Percentiles rank a stretch among this genome's conserved stretches.
phyloP scores from a whole-genome alignment of 2,329 filamentous ascomycete species.

The Beauveria sp. region DNA sequence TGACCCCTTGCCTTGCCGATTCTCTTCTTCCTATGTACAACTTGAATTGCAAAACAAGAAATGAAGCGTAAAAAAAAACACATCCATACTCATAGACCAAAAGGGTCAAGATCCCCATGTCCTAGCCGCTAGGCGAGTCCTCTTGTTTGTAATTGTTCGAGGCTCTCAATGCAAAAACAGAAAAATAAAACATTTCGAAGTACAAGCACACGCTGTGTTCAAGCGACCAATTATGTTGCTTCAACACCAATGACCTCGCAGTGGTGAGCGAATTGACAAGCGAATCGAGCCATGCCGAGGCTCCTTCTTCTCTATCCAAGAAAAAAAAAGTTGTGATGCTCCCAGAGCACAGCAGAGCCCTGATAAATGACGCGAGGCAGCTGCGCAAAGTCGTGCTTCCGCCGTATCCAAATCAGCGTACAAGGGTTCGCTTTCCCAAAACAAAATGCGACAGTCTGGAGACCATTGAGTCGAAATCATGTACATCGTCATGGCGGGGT shows the following conservation, averaged over 20 bases:
- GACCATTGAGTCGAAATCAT: conserved; percentile 9
- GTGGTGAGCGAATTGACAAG: not conserved
- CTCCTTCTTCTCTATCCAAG: not conserved
- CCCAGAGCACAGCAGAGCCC: not conserved
- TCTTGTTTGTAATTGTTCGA: conserved; percentile 2
- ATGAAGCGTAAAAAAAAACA: not conserved
- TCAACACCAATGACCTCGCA: not conserved
- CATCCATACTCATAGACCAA: not conserved
- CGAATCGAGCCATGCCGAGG: not conserved
- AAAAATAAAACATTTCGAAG: conserved; percentile 1
- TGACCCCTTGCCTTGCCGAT: not conserved
- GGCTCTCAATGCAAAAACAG: conserved; percentile 9
- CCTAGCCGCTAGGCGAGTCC: conserved; percentile 9
- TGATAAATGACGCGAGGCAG: not conserved
- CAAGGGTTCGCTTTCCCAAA: not conserved
- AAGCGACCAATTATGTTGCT: not conserved
- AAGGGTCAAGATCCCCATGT: not conserved
- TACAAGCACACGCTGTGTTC: not conserved
- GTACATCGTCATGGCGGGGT: conserved; percentile 9
- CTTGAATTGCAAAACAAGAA: not conserved
- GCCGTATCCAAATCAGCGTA: not conserved
- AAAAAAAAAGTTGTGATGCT: not conserved
- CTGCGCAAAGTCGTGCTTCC: not conserved
- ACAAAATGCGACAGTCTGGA: conserved; percentile 4
- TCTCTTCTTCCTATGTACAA: conserved; percentile 2